These are phyloP conservation scores for Arachnopeziza araneosa DNA, from an alignment of 2,329 filamentous ascomycete genomes.

Conservation along the genomic window DNA sequence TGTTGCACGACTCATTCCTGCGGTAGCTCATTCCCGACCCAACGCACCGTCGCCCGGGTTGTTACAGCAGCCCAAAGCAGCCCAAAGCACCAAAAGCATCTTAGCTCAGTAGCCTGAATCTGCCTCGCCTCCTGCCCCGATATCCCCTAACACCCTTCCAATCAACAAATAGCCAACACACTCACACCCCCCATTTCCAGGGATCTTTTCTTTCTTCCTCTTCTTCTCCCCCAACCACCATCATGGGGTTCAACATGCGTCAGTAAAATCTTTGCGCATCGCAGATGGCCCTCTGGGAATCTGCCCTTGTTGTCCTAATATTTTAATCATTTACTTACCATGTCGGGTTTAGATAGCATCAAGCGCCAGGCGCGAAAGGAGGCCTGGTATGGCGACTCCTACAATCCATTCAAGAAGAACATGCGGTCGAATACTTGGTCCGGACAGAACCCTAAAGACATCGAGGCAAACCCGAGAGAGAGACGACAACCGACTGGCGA, in stretches of 20 bases:
- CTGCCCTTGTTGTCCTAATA: background rate
- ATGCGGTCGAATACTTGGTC: conserved; percentile 19
- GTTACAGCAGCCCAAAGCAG: no score
- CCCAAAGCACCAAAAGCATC: background rate
- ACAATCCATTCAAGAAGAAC: conserved; percentile 27
- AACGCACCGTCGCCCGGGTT: background rate
- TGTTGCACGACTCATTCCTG: background rate
- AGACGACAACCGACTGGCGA: background rate
- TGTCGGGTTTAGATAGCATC: conserved; percentile 20
- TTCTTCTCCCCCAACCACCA: background rate
- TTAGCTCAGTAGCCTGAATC: background rate
- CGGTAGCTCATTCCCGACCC: background rate
- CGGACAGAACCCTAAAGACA: conserved; percentile 3
- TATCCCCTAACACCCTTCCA: background rate
- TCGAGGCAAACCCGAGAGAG: conserved; percentile 9
- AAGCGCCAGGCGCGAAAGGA: conserved; percentile 28
- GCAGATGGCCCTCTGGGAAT: background rate
- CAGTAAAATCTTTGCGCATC: background rate
- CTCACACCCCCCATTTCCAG: background rate
- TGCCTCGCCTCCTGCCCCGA: background rate
- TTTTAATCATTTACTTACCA: conserved; percentile 13
- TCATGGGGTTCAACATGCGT: background rate
- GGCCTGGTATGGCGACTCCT: conserved; percentile 28
- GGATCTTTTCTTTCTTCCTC: background rate
- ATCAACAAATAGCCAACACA: background rate